phyloP scores from a whole-genome alignment of 2,329 filamentous ascomycete genomes.

The Microcyclosporella mali region DNA sequence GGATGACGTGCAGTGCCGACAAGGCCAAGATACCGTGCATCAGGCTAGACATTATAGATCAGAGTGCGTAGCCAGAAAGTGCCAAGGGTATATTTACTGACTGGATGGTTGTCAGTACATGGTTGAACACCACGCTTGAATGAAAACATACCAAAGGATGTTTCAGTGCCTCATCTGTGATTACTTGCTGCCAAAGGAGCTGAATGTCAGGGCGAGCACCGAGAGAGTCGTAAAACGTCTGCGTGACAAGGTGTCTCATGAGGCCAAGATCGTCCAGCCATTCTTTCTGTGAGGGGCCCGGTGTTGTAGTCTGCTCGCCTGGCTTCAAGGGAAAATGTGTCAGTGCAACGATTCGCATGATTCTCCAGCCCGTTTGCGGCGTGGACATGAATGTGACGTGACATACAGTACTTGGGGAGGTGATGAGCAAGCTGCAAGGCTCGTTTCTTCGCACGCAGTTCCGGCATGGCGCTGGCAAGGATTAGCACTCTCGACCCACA shows the following conservation, averaged over 20 bases:
- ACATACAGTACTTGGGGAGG: slow-evolving; percentile 11
- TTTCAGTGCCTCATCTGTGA: slow-evolving; percentile 9
- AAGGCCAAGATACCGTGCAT: slow-evolving; percentile 13
- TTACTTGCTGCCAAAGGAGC: slow-evolving; percentile 8
- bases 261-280: slow-evolving; percentile 13
- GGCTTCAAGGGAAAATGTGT: neutral
- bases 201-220: slow-evolving; percentile 7
- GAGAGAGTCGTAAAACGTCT: slow-evolving; percentile 6
- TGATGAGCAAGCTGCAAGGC: slow-evolving; percentile 10
- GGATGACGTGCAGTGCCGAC: slow-evolving; percentile 10
- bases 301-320: slow-evolving; percentile 2
- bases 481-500: too few relatives aligned
- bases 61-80: neutral
- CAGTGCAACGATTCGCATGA: neutral
- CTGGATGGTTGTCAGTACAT: neutral
- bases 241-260: slow-evolving; percentile 9
- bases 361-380: neutral
- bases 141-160: slow-evolving; percentile 6
- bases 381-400: too few relatives aligned
- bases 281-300: slow-evolving; percentile 4
- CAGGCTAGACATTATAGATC: slow-evolving; percentile 1
- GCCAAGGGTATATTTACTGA: neutral
- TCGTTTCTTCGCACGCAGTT: slow-evolving; percentile 11
- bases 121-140: neutral
- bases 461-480: slow-evolving; percentile 6